A percentile compares a stretch with the other conserved stretches of the same genome.
Conservation (phyloP, 257 asterid genomes). For the Solanum gandarillasii region DNA sequence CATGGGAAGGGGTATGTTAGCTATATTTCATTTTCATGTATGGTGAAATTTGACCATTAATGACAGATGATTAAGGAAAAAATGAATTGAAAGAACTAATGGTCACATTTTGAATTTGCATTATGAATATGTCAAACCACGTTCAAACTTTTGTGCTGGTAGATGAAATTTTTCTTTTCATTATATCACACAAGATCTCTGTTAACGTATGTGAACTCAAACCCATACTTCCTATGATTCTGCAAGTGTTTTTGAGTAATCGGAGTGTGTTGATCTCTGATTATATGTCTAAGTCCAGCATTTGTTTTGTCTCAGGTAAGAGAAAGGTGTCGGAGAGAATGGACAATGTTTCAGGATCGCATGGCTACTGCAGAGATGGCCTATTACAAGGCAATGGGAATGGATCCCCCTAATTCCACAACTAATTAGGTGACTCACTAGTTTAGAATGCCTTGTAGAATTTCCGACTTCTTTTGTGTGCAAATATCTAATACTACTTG, state of each 20-base stretch:
- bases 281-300: not conserved
- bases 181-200: not conserved
- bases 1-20: slow-evolving; percentile 93
- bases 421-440: slow-evolving; percentile 13
- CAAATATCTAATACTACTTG: not conserved
- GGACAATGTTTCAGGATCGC: slow-evolving; percentile 74
- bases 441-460: not conserved
- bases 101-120: not conserved
- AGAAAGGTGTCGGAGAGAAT: slow-evolving; percentile 74
- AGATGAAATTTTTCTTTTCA: not conserved
- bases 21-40: not conserved
- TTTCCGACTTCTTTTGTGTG: not conserved
- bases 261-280: not conserved
- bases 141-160: not conserved
- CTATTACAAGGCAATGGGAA: slow-evolving; percentile 54
- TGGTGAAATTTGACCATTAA: not conserved
- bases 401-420: slow-evolving; percentile 54
- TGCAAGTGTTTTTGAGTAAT: not conserved
- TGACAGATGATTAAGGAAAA: not conserved
- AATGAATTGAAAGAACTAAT: not conserved
- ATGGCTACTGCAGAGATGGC: slow-evolving; percentile 59
- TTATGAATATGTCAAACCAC: not conserved
- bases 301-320: slow-evolving; percentile 38
- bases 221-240: not conserved
- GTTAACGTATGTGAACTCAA: not conserved